phyloP scores from a whole-genome alignment of 148 eudicot genomes.

The Chenopodium berlandieri region DNA sequence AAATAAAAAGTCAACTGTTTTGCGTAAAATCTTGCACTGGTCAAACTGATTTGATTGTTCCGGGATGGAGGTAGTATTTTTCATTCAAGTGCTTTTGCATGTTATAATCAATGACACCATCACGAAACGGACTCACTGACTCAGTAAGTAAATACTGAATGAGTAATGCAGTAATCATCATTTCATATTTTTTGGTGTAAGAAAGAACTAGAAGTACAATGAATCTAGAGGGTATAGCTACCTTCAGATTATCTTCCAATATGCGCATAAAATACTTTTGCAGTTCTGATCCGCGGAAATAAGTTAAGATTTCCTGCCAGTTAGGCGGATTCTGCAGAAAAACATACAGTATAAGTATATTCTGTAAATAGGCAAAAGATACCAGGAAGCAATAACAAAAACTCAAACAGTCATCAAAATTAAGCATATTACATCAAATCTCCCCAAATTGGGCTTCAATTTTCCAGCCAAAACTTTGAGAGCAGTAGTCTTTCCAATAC shows the following conservation, averaged over 20 bases:
- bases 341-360: background rate
- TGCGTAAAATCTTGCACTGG: too few relatives aligned
- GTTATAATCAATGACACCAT: too few relatives aligned
- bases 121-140: too few relatives aligned
- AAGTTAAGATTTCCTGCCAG: conserved; percentile 86
- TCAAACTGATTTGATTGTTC: too few relatives aligned
- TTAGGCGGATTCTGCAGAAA: conserved; percentile 83
- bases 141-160: too few relatives aligned
- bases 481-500: conserved; percentile 96
- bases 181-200: too few relatives aligned
- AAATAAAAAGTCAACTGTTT: too few relatives aligned
- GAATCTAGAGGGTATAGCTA: conserved; percentile 10
- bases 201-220: too few relatives aligned
- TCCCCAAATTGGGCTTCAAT: conserved; percentile 94
- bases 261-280: conserved; percentile 89
- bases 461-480: conserved; percentile 98
- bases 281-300: conserved; percentile 83
- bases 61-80: background rate
- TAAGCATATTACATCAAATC: conserved; percentile 57
- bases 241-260: conserved; percentile 88
- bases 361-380: conserved; percentile 6
- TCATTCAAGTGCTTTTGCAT: background rate
- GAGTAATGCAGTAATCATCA: too few relatives aligned
- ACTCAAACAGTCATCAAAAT: background rate
- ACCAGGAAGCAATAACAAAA: conserved; percentile 2